Conservation (phyloP, 371 early-diverging fungal species). For the Circinella minor region DNA sequence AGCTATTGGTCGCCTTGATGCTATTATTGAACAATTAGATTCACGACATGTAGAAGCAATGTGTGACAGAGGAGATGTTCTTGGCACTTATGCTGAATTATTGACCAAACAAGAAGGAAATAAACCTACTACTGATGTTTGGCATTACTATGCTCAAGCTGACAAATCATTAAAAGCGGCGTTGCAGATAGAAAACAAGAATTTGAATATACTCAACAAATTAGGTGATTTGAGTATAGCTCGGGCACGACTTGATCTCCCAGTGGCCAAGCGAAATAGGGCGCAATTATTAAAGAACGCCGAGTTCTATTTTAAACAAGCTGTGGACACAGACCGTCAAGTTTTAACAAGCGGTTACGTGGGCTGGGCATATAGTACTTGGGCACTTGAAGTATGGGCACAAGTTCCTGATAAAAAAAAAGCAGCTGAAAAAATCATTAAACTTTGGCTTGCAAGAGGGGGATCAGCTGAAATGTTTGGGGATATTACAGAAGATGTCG, state of each 20-base stretch:
- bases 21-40: slow-evolving; percentile 49
- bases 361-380: slow-evolving; percentile 47
- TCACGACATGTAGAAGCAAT: slow-evolving; percentile 66
- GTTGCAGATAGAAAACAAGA: slow-evolving; percentile 56
- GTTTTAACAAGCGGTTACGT: slow-evolving; percentile 43
- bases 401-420: slow-evolving; percentile 25
- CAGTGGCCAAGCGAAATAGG: slow-evolving; percentile 56
- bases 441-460: slow-evolving; percentile 46
- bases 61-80: slow-evolving; percentile 73
- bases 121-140: slow-evolving; percentile 27
- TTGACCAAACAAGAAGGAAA: slow-evolving; percentile 23
- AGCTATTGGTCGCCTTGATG: slow-evolving; percentile 52
- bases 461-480: slow-evolving; percentile 38
- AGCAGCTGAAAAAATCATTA: slow-evolving; percentile 41
- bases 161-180: slow-evolving; percentile 59
- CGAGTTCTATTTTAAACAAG: slow-evolving; percentile 47
- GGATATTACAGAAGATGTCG: slow-evolving; percentile 40
- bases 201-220: slow-evolving; percentile 59
- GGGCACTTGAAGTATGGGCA: slow-evolving; percentile 48
- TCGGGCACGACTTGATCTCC: slow-evolving; percentile 49
- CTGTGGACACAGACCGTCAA: slow-evolving; percentile 43
- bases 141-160: slow-evolving; percentile 58
- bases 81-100: slow-evolving; percentile 62
- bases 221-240: slow-evolving; percentile 62
- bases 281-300: slow-evolving; percentile 60